Conservation (phyloP, 169 alveolate genomes). For the Plasmodium gaboni region DNA sequence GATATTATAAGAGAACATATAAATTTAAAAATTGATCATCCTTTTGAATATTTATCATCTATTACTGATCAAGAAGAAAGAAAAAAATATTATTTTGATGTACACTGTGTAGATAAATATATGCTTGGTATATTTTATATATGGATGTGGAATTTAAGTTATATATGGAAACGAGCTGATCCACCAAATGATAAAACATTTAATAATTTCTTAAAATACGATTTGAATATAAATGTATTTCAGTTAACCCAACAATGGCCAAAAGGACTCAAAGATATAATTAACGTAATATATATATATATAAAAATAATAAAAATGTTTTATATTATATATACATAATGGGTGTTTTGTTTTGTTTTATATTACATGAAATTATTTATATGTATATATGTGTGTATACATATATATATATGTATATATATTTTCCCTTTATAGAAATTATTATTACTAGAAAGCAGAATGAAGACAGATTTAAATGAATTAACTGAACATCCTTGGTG, state of each 20-base stretch:
- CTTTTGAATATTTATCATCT: conserved; percentile 15
- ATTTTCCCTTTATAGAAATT: conserved; percentile 19
- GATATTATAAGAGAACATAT: conserved; percentile 77
- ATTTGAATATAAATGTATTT: conserved; percentile 45
- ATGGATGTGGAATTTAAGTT: conserved; percentile 88
- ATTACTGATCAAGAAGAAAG: conserved; percentile 73
- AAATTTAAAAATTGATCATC: conserved; percentile 51
- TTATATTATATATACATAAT: not conserved
- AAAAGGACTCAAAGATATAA: conserved; percentile 28
- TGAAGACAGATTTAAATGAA: conserved; percentile 53
- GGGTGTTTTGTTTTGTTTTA: no score
- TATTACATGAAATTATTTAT: no score
- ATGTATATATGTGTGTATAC: no score
- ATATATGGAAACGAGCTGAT: conserved; percentile 86
- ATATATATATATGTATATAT: not conserved
- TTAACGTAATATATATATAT: conserved; percentile 13
- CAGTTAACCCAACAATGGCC: conserved; percentile 69
- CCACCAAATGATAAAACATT: conserved; percentile 81
- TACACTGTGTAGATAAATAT: conserved; percentile 82
- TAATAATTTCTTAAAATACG: conserved; percentile 44
- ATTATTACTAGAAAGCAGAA: conserved; percentile 26
- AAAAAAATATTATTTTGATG: conserved; percentile 83
- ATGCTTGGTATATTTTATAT: conserved; percentile 79
- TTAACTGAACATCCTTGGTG: conserved; percentile 66
- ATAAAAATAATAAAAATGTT: no score